Percentiles rank a stretch among this genome's conserved stretches.
Conservation (phyloP, 139 green algal genomes). For the Micromonas pusilla region DNA sequence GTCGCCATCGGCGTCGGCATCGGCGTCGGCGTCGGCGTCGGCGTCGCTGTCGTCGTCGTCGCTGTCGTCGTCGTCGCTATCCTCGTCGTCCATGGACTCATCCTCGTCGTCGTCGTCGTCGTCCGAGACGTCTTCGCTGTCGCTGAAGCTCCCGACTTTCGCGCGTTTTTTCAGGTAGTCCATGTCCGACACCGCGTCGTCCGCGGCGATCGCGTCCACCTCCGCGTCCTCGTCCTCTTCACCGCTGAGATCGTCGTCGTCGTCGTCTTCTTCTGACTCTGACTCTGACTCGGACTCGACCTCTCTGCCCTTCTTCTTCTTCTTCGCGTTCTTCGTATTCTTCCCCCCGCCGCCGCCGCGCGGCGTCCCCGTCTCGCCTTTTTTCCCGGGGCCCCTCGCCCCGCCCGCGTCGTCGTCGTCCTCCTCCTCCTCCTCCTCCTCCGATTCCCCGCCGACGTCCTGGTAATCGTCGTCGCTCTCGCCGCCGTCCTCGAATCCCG, state of each 20-base stretch:
- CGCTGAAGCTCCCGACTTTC: too few relatives aligned
- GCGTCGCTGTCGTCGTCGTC: not conserved
- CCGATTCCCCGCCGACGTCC: not conserved
- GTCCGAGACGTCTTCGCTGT: too few relatives aligned
- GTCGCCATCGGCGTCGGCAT: not conserved
- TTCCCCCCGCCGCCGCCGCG: too few relatives aligned
- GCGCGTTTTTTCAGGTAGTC: too few relatives aligned
- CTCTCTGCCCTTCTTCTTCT: too few relatives aligned
- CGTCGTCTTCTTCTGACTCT: slow-evolving; percentile 11
- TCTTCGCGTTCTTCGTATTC: not conserved
- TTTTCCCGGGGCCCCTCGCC: not conserved
- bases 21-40: not conserved
- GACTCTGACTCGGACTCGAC: too few relatives aligned
- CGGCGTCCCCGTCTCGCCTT: not conserved
- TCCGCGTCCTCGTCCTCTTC: not conserved
- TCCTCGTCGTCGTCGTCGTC: too few relatives aligned
- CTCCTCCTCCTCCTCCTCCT: slow-evolving; percentile 16
- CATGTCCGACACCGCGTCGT: too few relatives aligned
- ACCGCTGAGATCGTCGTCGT: not conserved
- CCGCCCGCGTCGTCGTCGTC: not conserved
- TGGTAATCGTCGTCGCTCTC: not conserved
- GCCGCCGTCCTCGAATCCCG: not conserved
- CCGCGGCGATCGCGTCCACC: not conserved
- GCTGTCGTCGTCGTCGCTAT: too few relatives aligned
- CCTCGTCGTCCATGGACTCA: too few relatives aligned